Evolutionary conservation across 768 basidiomycete species (phyloP), one percentile per base, ranked within the genome.

Genomic region (Boletus speciosus): DNA sequence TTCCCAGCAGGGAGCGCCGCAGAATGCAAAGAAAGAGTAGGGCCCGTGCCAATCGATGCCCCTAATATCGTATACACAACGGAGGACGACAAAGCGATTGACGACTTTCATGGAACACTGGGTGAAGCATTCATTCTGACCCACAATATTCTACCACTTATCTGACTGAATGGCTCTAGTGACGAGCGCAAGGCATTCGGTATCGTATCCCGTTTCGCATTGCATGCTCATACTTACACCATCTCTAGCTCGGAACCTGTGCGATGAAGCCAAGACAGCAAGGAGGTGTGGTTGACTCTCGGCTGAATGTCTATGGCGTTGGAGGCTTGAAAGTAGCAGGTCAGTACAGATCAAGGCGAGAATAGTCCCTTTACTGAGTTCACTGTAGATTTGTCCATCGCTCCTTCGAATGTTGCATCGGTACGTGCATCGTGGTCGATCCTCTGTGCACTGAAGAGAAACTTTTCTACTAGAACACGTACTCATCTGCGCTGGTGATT

Each of bases 261-360:
- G 78, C 83, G 1, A 86, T 87, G 85, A 85, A 83, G 63, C 76
- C 82, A 4, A 75, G 78, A 19, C 74, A 79, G 16, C 51, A 75
- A 38, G 79, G 77, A 5, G 85, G 85, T 14, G 86, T 87, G 4
- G 82, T 88, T 8, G 83, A 88, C 60, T 49, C 77, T 29, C 70
- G 71, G n/a, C 67, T 88, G 38, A 82, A 82, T 56, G 84, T 88
- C 12, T 85, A 87, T 56, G 84, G 83, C 0, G 74, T 81, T 1
- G 57, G 71, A 57, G 76, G 76, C 29, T 70, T 88, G 47, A 84
- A 86, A 62, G 77, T 88, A 25, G 83, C 81, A 43, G 83, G 79
- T 75, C 39, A 36, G 69, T 51, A 10, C 2, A 9, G 14, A 34
- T 47, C 12, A 19, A 16, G 21, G 16, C 0, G 9, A 21, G 34